phyloP scores from a whole-genome alignment of 2,329 filamentous ascomycete genomes.

The Beauveria australis region DNA sequence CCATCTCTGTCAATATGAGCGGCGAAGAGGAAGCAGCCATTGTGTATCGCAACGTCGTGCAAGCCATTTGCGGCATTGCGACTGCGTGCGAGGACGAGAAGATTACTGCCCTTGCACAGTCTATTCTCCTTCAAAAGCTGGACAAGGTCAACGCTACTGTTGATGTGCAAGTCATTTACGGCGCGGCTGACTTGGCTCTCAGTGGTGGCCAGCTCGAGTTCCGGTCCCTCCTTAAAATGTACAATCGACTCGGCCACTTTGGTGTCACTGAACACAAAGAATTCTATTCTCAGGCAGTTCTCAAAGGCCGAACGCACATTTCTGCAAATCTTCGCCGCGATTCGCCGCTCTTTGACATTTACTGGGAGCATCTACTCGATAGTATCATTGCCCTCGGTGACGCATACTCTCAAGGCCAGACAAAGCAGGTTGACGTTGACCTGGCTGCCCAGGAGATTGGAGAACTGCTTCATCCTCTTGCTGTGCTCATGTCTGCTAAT shows the following conservation, averaged over 20 bases:
- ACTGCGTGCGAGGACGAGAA: slow-evolving; percentile 76
- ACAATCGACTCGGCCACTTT: slow-evolving; percentile 65
- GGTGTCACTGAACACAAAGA: slow-evolving; percentile 62
- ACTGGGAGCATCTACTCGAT: slow-evolving; percentile 76
- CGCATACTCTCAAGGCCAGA: slow-evolving; percentile 63
- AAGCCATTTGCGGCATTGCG: slow-evolving; percentile 88
- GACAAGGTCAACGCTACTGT: slow-evolving; percentile 72
- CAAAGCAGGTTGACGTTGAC: slow-evolving; percentile 70
- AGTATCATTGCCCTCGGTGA: slow-evolving; percentile 87
- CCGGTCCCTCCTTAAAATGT: slow-evolving; percentile 75
- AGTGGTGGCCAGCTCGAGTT: slow-evolving; percentile 76
- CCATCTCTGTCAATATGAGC: slow-evolving; percentile 67
- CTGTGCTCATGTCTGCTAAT: slow-evolving; percentile 67
- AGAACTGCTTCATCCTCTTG: slow-evolving; percentile 80
- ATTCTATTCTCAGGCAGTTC: slow-evolving; percentile 64
- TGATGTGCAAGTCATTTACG: slow-evolving; percentile 77
- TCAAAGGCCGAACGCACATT: slow-evolving; percentile 71
- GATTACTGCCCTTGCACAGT: slow-evolving; percentile 85
- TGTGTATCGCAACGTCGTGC: slow-evolving; percentile 83
- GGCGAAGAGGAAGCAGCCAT: slow-evolving; percentile 71
- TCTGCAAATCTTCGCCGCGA: slow-evolving; percentile 59
- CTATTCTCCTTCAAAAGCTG: slow-evolving; percentile 94
- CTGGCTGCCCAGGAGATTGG: slow-evolving; percentile 80
- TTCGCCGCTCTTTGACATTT: slow-evolving; percentile 73
- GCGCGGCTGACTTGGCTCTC: slow-evolving; percentile 69